Base-by-base conservation (phyloP, 2,329 filamentous ascomycete species). In the Meredithiella fracta region DNA sequence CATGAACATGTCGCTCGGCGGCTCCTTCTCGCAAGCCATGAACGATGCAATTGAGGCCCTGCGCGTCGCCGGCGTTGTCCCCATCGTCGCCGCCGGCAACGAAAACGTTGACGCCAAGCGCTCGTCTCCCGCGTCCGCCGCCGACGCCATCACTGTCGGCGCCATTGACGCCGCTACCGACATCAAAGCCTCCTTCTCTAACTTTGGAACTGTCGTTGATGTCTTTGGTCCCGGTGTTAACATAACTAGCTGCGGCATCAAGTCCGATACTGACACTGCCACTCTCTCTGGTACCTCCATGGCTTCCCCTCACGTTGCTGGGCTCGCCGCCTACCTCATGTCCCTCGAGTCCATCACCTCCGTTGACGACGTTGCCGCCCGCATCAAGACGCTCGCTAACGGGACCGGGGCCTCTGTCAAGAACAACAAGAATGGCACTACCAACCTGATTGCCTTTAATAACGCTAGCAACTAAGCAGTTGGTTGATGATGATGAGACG, bases 311-410 rank as follows among this genome's bases (percentile, higher is more conserved):
- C 82, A 85, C 64, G 73, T 86, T 55, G 75, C 79, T 51, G 83
- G 83, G 51, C 70, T 86, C 2, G 80, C 79, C 14, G 81, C 80
- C 26, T 86, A 86, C 67, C 68, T 86, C 31, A 80, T 86, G 70
- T 63, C 69, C 54, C 71, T 80, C 55, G 75, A 79, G 67, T 62
- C 66, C 54, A 65, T 80, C 59, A 70, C 66, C 6, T 66, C 67
- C 51, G 69, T 75, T 23, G 67, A 65, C 42, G 67, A 63, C 11
- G 72, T 80, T 56, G 68, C 67, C 34, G 60, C 69, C 57, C 68
- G 72, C 60, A 74, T 83, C 63, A 74, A 74, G 68, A 64, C 68
- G 59, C 72, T 83, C 25, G 79, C 77, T 47, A 61, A 62, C n/a
- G 60, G 64, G 38, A 71, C 72, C 1, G 72, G 72, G 42, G 72